These are phyloP conservation scores for Casuarina glauca DNA, from an alignment of 306 rosid genomes.

Conservation along the genomic window DNA sequence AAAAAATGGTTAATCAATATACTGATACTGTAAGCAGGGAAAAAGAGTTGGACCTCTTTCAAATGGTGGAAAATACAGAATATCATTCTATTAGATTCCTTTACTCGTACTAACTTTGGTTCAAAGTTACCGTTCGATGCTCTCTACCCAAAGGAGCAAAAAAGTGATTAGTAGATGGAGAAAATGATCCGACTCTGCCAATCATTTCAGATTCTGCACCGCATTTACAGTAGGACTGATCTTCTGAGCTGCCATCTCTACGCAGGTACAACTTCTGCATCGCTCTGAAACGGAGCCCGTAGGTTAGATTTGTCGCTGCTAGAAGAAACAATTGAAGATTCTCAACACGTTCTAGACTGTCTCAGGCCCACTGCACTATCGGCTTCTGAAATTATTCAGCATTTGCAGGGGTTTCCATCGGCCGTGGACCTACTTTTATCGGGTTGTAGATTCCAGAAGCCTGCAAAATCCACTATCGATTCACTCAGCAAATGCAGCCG, in stretches of 20 bases:
- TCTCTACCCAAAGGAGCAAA: constrained; percentile 20
- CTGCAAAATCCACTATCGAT: background rate
- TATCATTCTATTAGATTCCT: constrained; percentile 4
- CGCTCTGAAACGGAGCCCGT: background rate
- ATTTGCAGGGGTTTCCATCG: background rate
- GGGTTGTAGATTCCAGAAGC: background rate
- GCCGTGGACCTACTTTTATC: background rate
- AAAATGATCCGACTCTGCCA: background rate
- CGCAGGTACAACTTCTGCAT: background rate
- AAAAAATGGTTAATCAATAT: too few species aligned
- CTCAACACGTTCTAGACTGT: background rate
- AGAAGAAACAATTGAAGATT: constrained; percentile 1
- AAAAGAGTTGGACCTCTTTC: background rate
- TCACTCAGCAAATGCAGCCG: background rate
- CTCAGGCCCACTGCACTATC: background rate
- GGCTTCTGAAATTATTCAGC: background rate
- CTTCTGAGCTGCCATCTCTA: background rate
- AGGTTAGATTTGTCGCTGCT: background rate
- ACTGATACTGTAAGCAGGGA: too few species aligned
- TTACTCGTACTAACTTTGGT: background rate
- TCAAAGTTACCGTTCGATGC: background rate
- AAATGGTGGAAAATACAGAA: background rate
- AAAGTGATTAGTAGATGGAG: background rate
- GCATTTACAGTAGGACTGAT: constrained; percentile 1
- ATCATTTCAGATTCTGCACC: constrained; percentile 4